Base-by-base conservation (phyloP, 2,329 filamentous ascomycete species). In the Pseudogymnoascus sp. region DNA sequence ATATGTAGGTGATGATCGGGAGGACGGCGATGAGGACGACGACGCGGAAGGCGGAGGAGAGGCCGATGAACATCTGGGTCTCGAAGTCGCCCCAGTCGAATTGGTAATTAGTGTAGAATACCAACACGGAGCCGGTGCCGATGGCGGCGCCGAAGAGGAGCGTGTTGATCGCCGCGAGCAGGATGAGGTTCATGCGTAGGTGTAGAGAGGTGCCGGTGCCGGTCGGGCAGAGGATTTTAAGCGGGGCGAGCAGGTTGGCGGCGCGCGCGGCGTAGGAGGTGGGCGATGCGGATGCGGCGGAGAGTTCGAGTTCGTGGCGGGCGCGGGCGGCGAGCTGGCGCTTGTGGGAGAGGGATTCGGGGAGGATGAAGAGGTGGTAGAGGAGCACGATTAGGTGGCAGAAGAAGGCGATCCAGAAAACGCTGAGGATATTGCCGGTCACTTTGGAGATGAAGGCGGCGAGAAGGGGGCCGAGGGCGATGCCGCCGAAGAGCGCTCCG, bases 51-150 rank as follows among this genome's bases (percentile, higher is more conserved):
- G 84, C 80, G 69, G 91, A 96, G 60, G 91, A 80, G n/a, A 89
- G 78, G 0, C 90, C 93, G 61, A 96, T 83, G 73, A 92, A 97
- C 14, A 86, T 80, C 49, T 89, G 91, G 11, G 88, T 89, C 73
- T 96, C 88, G 63, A 91, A 81, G 39, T 87, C 92, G 58, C 84
- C 83, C 94, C 94, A 97, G 61, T 82, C 80, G 71, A 96, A 97
- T 68, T 86, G 83, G 69, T 83, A 88, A 67, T 90, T 87, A 23
- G 86, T 86, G 75, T 97, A 99, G 62, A 96, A 83, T 62, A 97
- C 81, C 19, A 94, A 80, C 37, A 97, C 86, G n/a, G 87, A 85
- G 65, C 91, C 86, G 0, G 86, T 83, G 58, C 92, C 91, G 81
- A 97, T 90, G 6, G 88, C 86, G 0, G 92, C 83, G 21, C 91